phyloP scores from a whole-genome alignment of 2,329 filamentous ascomycete species.

The Venturia effusa region DNA sequence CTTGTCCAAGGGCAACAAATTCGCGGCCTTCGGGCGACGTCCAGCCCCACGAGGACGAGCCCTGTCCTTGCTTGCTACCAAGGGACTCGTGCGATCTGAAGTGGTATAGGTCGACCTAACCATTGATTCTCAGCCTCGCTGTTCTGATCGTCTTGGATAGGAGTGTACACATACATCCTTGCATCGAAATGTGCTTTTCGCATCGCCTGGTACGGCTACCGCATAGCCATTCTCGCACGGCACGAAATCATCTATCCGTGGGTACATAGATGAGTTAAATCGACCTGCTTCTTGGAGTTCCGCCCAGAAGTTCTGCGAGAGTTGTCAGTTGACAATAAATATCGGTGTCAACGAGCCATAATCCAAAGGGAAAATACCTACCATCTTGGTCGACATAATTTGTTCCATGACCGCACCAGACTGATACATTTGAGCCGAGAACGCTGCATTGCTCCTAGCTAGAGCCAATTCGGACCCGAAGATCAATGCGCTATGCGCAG shows the following conservation, averaged over 20 bases:
- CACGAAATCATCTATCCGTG: background rate
- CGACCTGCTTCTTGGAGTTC: background rate
- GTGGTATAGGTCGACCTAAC: conserved; percentile 42
- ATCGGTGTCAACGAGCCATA: background rate
- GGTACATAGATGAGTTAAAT: conserved; percentile 2
- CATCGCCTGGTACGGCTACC: conserved; percentile 23
- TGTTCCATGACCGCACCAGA: conserved; percentile 27
- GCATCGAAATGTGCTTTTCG: conserved; percentile 27
- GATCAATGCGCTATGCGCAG: background rate
- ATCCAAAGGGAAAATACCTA: conserved; percentile 5
- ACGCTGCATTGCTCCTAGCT: background rate
- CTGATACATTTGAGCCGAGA: conserved; percentile 25
- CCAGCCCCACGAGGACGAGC: conserved; percentile 44
- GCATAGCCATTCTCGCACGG: conserved; percentile 26
- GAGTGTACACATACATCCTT: conserved; percentile 20
- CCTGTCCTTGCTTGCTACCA: conserved; percentile 34
- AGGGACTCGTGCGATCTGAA: conserved; percentile 45
- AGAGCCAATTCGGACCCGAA: background rate
- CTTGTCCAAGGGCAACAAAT: conserved; percentile 43
- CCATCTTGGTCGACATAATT: conserved; percentile 25
- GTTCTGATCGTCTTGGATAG: background rate
- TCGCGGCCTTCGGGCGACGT: conserved; percentile 42
- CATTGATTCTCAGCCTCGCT: background rate
- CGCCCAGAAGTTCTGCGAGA: background rate
- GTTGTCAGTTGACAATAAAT: too few species aligned